Evolutionary conservation across 78 protist genomes (phyloP).

Genomic region (Carpediemonas membranifera): DNA sequence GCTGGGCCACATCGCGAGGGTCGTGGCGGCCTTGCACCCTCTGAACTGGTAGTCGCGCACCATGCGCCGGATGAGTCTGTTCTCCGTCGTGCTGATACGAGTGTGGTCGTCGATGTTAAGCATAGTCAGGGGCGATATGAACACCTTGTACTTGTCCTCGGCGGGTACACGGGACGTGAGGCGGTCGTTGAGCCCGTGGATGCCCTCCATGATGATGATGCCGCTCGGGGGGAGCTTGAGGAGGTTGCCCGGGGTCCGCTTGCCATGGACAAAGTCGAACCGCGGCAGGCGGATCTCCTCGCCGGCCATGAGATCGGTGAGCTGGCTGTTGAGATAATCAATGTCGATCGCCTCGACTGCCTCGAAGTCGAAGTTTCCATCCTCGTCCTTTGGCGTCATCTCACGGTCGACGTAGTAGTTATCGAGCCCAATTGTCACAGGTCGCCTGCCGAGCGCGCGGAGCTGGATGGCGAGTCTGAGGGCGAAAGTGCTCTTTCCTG

Average conservation of each 20-base stretch:
- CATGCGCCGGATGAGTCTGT: slow-evolving; percentile 32
- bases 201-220: slow-evolving; percentile 39
- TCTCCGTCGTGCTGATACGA: slow-evolving; percentile 30
- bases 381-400: slow-evolving; percentile 6
- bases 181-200: slow-evolving; percentile 27
- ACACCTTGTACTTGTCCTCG: slow-evolving; percentile 33
- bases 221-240: slow-evolving; percentile 3
- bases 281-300: slow-evolving; percentile 14
- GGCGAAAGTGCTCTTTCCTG: slow-evolving; percentile 53
- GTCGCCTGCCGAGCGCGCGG: slow-evolving; percentile 9
- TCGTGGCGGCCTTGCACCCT: slow-evolving; percentile 19
- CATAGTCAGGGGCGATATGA: slow-evolving; percentile 40
- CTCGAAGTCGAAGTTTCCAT: slow-evolving; percentile 38
- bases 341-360: slow-evolving; percentile 24
- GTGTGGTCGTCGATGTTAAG: slow-evolving; percentile 41
- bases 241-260: not conserved
- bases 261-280: slow-evolving; percentile 35
- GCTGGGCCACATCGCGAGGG: slow-evolving; percentile 22
- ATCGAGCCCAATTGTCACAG: slow-evolving; percentile 25
- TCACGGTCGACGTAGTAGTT: slow-evolving; percentile 29
- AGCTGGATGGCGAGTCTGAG: slow-evolving; percentile 14
- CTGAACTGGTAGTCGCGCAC: slow-evolving; percentile 31
- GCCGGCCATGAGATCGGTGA: slow-evolving; percentile 10
- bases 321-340: slow-evolving; percentile 1
- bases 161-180: slow-evolving; percentile 15